Base-by-base conservation (phyloP, 176 grass and related monocot species). In the Rhynchospora tenuis region DNA sequence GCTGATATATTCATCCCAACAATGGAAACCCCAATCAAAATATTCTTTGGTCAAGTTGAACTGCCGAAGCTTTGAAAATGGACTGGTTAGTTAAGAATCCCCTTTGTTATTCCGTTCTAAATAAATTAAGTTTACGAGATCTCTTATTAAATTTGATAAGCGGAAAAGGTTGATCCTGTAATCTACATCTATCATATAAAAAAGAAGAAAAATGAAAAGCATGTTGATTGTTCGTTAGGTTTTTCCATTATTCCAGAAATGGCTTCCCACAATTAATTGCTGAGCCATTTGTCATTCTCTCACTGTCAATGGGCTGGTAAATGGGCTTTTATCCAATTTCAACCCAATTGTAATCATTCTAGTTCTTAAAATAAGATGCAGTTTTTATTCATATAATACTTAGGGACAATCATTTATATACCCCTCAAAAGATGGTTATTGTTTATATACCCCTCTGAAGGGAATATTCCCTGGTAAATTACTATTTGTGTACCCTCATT, bases 31-130 rank as follows among this genome's bases (percentile, higher is more conserved):
- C 70, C 24, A 76, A 29, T 76, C 23, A 47, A 55, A 47, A 76
- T 47, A 54, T 76, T 76, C 73, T 76, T 52, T 55, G 73, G 73
- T 76, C 73, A 76, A 76, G 73, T 74, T 74, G 70, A 74, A 74
- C 70, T 26, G 9, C 45, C 22, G 51, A 23, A 51, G 19, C 70
- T 15, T 74, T 51, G 17, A 71, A 50, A 73, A 50, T 26, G 3
- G n/a, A 73, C 26, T 74, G 20, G 51, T 74, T 74, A 5, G 45
- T 74, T 51, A 26, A 27, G 45, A 26, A 7, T 3, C 13, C 5
- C 9, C 5, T 45, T 51, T 51, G 15, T 26, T 74, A 74, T 51
- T 74, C 13, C 13, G 44, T 73, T 73, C 5, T 19, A 50, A 47
- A 48, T 73, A 50, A 26, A 73, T 73, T 14, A 73, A 73, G 44